These are phyloP conservation scores for Cladosporium cucumerinum DNA, from an alignment of 2,329 filamentous ascomycete species.

Conservation along the genomic window DNA sequence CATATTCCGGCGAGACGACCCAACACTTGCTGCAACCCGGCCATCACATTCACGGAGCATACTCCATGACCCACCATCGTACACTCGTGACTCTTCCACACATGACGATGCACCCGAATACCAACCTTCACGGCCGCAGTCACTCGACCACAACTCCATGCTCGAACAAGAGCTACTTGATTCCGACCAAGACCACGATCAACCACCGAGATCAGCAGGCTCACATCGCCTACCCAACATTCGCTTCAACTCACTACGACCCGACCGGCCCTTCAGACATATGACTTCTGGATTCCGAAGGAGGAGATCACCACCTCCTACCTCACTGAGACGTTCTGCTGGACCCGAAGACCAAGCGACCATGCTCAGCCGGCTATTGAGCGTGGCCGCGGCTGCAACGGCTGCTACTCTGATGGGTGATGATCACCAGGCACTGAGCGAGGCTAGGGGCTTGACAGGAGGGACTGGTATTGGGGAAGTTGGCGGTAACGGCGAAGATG, in stretches of 20 bases:
- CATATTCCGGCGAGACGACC: conserved; percentile 14
- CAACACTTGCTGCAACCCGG: background rate
- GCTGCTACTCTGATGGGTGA: conserved; percentile 63
- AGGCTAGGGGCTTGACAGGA: conserved; percentile 53
- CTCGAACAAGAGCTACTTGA: conserved; percentile 37
- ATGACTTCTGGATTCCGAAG: conserved; percentile 49
- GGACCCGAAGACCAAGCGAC: conserved; percentile 60
- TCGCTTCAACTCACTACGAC: conserved; percentile 30
- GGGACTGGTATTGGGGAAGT: conserved; percentile 31
- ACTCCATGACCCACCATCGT: conserved; percentile 28
- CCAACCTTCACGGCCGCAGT: conserved; percentile 31
- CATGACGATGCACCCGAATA: conserved; percentile 21
- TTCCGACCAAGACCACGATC: conserved; percentile 22
- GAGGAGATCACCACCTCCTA: conserved; percentile 46
- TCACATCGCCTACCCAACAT: conserved; percentile 30
- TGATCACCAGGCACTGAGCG: conserved; percentile 53
- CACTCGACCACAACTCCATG: conserved; percentile 32
- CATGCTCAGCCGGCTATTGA: conserved; percentile 59
- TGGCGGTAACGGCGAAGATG: conserved; percentile 52
- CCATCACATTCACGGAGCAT: conserved; percentile 17
- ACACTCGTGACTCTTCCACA: conserved; percentile 20
- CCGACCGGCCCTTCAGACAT: conserved; percentile 38
- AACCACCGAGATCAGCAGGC: conserved; percentile 25
- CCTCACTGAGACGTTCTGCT: conserved; percentile 34
- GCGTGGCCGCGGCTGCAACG: conserved; percentile 61